A percentile compares a stretch with the other conserved stretches of the same genome.
Conservation (phyloP, 768 basidiomycete species). For the Leccinum obscurum region DNA sequence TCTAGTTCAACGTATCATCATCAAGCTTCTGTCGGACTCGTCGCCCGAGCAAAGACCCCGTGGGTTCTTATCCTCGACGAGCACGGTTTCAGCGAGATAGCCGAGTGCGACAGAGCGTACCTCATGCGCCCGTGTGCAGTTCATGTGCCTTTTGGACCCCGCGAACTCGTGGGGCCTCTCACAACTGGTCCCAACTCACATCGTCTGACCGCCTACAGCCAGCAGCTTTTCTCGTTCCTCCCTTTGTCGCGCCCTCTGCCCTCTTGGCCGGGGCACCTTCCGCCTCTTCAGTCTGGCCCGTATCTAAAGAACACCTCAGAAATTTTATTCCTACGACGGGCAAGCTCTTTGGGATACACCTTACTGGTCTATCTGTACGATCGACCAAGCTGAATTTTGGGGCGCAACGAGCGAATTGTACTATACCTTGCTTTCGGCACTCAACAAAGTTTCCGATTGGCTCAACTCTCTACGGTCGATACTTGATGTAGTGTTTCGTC, state of each 20-base stretch:
- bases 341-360: slow-evolving; percentile 34
- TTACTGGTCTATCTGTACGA: slow-evolving; percentile 35
- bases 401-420: slow-evolving; percentile 15
- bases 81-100: slow-evolving; percentile 39
- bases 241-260: slow-evolving; percentile 48
- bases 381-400: not conserved
- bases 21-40: slow-evolving; percentile 35
- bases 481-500: slow-evolving; percentile 37
- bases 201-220: slow-evolving; percentile 34
- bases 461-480: slow-evolving; percentile 25
- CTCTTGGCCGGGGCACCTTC: slow-evolving; percentile 26
- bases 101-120: slow-evolving; percentile 33
- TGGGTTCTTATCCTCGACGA: slow-evolving; percentile 57
- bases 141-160: slow-evolving; percentile 43
- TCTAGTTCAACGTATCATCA: slow-evolving; percentile 11
- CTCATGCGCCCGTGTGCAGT: slow-evolving; percentile 45
- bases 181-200: slow-evolving; percentile 32
- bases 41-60: slow-evolving; percentile 42
- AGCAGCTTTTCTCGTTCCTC: slow-evolving; percentile 58
- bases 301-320: slow-evolving; percentile 32
- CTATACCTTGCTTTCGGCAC: slow-evolving; percentile 18
- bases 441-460: slow-evolving; percentile 31
- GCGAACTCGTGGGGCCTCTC: slow-evolving; percentile 30
- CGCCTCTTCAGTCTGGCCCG: slow-evolving; percentile 26
- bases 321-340: slow-evolving; percentile 38